Evolutionary conservation across 2,329 filamentous ascomycete species (phyloP).

Genomic region (Epichloe typhina): DNA sequence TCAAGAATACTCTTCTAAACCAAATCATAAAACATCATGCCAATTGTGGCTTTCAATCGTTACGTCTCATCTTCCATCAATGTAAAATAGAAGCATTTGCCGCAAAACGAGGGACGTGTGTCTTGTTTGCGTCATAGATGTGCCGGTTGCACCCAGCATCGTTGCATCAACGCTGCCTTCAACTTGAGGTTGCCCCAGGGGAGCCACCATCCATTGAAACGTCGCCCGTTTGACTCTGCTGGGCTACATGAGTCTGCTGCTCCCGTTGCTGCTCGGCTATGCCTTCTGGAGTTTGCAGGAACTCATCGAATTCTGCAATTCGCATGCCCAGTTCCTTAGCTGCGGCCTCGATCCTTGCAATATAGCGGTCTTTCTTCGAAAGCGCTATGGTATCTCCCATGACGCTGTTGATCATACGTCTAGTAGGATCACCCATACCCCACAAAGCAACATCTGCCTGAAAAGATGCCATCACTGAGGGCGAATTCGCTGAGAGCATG

Average conservation of each 20-base stretch:
- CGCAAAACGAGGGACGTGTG: background rate
- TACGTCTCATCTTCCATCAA: background rate
- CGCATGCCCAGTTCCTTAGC: constrained; percentile 41
- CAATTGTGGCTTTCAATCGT: background rate
- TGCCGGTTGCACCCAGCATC: background rate
- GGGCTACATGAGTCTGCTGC: constrained; percentile 4
- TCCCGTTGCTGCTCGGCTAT: constrained; percentile 15
- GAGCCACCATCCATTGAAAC: constrained; percentile 8
- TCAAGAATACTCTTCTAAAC: background rate
- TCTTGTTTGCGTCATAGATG: background rate
- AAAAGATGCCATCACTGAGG: background rate
- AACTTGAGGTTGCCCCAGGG: background rate
- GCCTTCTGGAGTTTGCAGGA: constrained; percentile 15
- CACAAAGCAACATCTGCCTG: constrained; percentile 23
- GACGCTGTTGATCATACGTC: constrained; percentile 21
- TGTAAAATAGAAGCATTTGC: background rate
- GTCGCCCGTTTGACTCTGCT: constrained; percentile 11
- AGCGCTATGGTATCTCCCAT: constrained; percentile 31
- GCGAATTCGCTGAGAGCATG: background rate
- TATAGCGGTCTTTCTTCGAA: constrained; percentile 30
- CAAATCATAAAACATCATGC: background rate
- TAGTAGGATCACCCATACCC: constrained; percentile 11
- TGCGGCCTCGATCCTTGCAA: constrained; percentile 39
- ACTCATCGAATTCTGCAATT: constrained; percentile 38
- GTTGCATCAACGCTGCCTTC: background rate